phyloP scores from a whole-genome alignment of 1,284 basidiomycete species.

The Naganishia sp. region DNA sequence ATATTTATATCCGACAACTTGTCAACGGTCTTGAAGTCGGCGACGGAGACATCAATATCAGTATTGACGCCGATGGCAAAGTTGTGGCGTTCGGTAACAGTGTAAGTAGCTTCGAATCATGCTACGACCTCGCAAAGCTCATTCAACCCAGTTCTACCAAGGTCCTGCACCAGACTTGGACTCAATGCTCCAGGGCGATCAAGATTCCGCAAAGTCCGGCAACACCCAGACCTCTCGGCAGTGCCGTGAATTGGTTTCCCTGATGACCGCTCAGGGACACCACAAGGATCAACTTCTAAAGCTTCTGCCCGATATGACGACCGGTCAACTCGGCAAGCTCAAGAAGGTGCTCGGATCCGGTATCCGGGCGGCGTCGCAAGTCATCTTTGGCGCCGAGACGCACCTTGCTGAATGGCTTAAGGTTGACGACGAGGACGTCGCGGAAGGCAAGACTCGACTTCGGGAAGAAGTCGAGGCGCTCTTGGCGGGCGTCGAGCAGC shows the following conservation, averaged over 20 bases:
- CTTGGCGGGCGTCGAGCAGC: slow-evolving; percentile 22
- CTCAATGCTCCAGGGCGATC: too few relatives aligned
- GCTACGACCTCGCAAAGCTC: neutral
- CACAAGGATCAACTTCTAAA: slow-evolving; percentile 10
- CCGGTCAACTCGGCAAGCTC: slow-evolving; percentile 25
- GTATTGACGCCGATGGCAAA: slow-evolving; percentile 69
- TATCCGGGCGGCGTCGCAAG: slow-evolving; percentile 21
- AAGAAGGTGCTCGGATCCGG: slow-evolving; percentile 17
- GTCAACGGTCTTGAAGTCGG: slow-evolving; percentile 80
- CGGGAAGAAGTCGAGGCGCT: slow-evolving; percentile 35
- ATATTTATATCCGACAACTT: slow-evolving; percentile 78
- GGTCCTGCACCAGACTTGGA: slow-evolving; percentile 11
- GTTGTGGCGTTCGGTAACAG: slow-evolving; percentile 80
- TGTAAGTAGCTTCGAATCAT: slow-evolving; percentile 56
- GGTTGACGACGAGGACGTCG: neutral
- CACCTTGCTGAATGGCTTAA: slow-evolving; percentile 13
- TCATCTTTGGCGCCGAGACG: slow-evolving; percentile 19
- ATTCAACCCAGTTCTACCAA: slow-evolving; percentile 23
- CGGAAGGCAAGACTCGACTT: slow-evolving; percentile 3
- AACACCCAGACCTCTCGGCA: neutral
- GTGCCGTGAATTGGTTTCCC: slow-evolving; percentile 13
- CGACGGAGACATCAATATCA: slow-evolving; percentile 86
- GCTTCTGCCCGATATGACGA: slow-evolving; percentile 14
- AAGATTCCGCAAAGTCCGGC: too few relatives aligned
- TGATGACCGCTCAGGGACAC: slow-evolving; percentile 7